These are phyloP conservation scores for Phlebiopsis flavidoalba DNA, from an alignment of 768 basidiomycete species.

Conservation along the genomic window DNA sequence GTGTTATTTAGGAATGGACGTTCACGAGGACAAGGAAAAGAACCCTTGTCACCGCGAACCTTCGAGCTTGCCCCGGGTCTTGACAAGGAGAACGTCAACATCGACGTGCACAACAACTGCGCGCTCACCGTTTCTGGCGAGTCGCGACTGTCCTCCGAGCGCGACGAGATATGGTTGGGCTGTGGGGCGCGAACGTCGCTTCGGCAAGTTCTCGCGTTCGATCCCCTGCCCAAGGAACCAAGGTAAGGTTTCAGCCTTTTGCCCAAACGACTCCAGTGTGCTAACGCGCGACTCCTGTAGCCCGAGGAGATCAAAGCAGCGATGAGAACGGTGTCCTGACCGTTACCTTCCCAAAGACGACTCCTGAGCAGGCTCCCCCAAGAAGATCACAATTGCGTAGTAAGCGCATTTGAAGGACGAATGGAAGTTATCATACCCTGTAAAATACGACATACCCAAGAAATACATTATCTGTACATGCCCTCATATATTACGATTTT, in stretches of 20 bases:
- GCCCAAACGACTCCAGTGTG: neutral
- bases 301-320: constrained; percentile 24
- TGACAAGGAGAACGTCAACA: constrained; percentile 42
- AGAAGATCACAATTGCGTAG: constrained; percentile 16
- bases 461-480: neutral
- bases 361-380: constrained; percentile 19
- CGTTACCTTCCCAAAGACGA: constrained; percentile 23
- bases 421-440: neutral
- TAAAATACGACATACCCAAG: neutral
- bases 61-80: constrained; percentile 60
- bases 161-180: constrained; percentile 31
- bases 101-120: constrained; percentile 46
- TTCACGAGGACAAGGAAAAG: constrained; percentile 42
- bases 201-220: constrained; percentile 25
- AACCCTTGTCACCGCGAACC: constrained; percentile 47
- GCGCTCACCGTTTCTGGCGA: constrained; percentile 50
- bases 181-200: constrained; percentile 28
- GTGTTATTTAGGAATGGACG: constrained; percentile 41
- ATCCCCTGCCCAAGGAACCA: constrained; percentile 13
- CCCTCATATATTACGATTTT: neutral
- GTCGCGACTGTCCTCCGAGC: constrained; percentile 26
- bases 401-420: neutral
- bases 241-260: constrained; percentile 9
- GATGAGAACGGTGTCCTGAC: constrained; percentile 26
- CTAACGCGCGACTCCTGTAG: constrained; percentile 5